Conservation (phyloP, 192 early-diverging fungal genomes). For the Coemansia sp. region DNA sequence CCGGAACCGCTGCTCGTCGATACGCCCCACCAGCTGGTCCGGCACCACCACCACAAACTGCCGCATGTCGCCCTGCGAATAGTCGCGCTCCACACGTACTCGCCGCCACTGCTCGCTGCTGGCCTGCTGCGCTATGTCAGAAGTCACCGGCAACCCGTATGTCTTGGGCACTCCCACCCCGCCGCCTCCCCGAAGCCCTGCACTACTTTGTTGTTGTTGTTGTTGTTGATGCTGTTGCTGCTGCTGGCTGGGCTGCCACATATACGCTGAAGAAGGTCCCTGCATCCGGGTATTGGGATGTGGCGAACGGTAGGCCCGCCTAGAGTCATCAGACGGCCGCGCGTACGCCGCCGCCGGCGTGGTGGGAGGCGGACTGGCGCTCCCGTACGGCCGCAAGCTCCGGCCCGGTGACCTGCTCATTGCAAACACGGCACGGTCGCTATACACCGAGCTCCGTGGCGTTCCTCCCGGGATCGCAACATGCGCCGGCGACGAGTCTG, state of each 20-base stretch:
- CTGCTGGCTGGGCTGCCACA: too few relatives aligned
- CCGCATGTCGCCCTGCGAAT: conserved; percentile 38
- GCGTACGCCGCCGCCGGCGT: conserved; percentile 13
- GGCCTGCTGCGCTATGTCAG: neutral
- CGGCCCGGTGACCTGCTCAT: conserved; percentile 14
- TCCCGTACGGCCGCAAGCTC: conserved; percentile 12
- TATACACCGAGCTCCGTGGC: conserved; percentile 4
- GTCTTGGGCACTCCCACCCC: conserved; percentile 15
- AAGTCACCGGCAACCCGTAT: conserved; percentile 17
- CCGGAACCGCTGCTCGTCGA: conserved; percentile 39
- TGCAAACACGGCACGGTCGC: conserved; percentile 27
- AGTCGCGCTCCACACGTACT: conserved; percentile 48
- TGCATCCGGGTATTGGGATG: too few relatives aligned
- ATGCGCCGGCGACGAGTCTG: conserved; percentile 1
- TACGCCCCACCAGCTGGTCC: conserved; percentile 29
- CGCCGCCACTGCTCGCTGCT: conserved; percentile 20
- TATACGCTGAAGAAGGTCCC: too few relatives aligned
- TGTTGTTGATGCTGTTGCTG: neutral
- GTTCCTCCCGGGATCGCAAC: neutral
- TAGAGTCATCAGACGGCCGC: conserved; percentile 5
- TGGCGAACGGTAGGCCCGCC: too few relatives aligned
- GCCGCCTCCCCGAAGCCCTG: too few relatives aligned
- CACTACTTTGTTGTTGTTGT: neutral
- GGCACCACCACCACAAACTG: conserved; percentile 38
- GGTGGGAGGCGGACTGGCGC: conserved; percentile 18